Percentiles rank a stretch among this genome's conserved stretches.
Evolutionary conservation across 2,329 filamentous ascomycete species (phyloP).

Genomic region (Hypoxylon sp.): DNA sequence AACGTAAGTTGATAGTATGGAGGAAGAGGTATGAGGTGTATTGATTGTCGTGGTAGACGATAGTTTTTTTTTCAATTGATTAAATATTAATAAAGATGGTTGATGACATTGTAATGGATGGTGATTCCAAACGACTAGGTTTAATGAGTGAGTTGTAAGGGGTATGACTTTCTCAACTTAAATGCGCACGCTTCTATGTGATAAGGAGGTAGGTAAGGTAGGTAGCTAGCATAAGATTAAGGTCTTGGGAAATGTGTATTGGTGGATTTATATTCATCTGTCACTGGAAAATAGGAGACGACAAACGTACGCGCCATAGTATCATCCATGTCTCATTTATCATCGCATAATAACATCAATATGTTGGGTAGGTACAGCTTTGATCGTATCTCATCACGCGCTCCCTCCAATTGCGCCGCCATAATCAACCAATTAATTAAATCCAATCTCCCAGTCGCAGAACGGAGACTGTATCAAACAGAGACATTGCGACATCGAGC

Average conservation of each 20-base stretch:
- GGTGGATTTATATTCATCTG: not conserved
- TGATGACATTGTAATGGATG: no score
- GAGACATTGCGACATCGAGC: conserved; percentile 3
- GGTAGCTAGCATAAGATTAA: not conserved
- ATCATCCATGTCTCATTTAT: conserved; percentile 36
- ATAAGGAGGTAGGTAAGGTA: no score
- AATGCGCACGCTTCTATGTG: no score
- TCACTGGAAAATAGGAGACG: not conserved
- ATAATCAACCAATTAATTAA: conserved; percentile 33
- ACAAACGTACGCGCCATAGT: not conserved
- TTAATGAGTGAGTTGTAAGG: no score
- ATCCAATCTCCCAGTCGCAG: conserved; percentile 21
- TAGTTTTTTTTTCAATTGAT: no score
- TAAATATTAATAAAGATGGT: no score
- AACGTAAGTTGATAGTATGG: no score
- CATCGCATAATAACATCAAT: conserved; percentile 33
- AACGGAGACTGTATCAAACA: conserved; percentile 37
- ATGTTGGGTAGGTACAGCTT: conserved; percentile 18
- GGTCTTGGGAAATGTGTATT: not conserved
- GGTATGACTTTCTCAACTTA: no score
- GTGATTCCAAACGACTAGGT: no score
- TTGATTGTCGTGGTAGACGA: no score
- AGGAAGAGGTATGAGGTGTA: no score
- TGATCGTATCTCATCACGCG: conserved; percentile 20
- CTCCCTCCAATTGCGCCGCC: conserved; percentile 12